Evolutionary conservation across 2,329 filamentous ascomycete genomes (phyloP), one percentile per base, ranked within the genome.

Genomic region (Blastomyces gilchristii): DNA sequence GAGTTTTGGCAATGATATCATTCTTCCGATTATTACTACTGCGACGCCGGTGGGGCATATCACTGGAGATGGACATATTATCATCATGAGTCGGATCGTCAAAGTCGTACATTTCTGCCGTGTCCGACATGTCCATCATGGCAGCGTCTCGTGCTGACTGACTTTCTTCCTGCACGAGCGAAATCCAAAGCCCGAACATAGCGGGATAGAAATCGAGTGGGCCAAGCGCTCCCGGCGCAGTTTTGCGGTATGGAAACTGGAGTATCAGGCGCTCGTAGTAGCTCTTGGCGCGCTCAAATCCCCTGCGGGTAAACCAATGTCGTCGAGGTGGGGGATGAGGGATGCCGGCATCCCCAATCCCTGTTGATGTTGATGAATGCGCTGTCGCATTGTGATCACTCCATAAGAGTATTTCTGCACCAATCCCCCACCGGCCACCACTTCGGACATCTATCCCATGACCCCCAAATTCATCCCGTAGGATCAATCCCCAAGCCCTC

Each of bases 201-300:
- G 88, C 88, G 16, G 89, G 86, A 76, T 91, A 92, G 72, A 97
- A 96, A 65, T 90, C 86, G 47, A 89, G 72, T 12, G 89, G 85
- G 67, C 85, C 88, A 52, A 87, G 76, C 2, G 80, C 76, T 60
- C 83, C 76, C 0, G 85, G 85, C 5, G 81, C 79, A 64, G 80
- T 79, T 69, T 84, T 80, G 68, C 86, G 84, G 78, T 88, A 87
- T 7, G 90, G 87, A 74, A 92, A 83, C 71, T 91, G 87, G 67
- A 91, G 81, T 60, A 93, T 88, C 64, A 97, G 80, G 37, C 82
- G 83, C 67, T 93, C 87, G 71, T 94, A 91, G 75, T 93, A 96
- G 3, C 82, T 77, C 65, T 81, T 83, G 12, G 83, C 85, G 58
- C 80, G 77, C 63, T 81, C 78, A 65, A 88, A 83, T 2, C 83